phyloP scores from a whole-genome alignment of 495 filamentous ascomycete species.

The Penicillium steckii region DNA sequence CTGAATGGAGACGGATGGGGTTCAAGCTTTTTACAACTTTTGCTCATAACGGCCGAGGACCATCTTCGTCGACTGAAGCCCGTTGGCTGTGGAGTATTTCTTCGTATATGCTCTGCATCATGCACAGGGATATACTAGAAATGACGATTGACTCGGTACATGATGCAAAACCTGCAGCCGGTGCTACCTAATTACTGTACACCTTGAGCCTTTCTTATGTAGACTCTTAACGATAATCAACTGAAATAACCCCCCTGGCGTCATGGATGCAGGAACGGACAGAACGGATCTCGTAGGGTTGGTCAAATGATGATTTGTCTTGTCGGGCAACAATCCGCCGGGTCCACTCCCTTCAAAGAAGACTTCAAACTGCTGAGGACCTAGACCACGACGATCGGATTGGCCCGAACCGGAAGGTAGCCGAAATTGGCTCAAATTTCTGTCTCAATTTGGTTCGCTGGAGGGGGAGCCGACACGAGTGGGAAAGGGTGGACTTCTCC shows the following conservation, averaged over 20 bases:
- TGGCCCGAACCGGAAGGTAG: constrained; percentile 7
- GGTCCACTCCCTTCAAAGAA: background rate
- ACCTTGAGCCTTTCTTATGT: background rate
- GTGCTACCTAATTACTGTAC: background rate
- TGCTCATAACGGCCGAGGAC: background rate
- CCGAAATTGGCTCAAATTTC: constrained; percentile 13
- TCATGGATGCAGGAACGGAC: constrained; percentile 22
- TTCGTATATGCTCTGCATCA: background rate
- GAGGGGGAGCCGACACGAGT: background rate
- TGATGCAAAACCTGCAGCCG: background rate
- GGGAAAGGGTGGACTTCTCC: background rate
- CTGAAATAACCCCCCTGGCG: too few relatives aligned
- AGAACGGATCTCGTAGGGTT: constrained; percentile 12
- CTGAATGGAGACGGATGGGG: background rate
- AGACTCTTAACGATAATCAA: background rate
- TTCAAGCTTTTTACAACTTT: background rate
- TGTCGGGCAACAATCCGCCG: background rate
- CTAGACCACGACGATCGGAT: constrained; percentile 6
- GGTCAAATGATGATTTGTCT: constrained; percentile 11
- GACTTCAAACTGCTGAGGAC: background rate
- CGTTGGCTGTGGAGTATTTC: background rate
- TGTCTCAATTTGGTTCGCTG: constrained; percentile 12
- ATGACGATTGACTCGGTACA: constrained; percentile 2
- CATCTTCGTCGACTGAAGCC: background rate
- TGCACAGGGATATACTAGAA: too few relatives aligned